A percentile compares a stretch with the other conserved stretches of the same genome.
phyloP scores from a whole-genome alignment of 2,329 filamentous ascomycete species.

The Apiospora sp. region DNA sequence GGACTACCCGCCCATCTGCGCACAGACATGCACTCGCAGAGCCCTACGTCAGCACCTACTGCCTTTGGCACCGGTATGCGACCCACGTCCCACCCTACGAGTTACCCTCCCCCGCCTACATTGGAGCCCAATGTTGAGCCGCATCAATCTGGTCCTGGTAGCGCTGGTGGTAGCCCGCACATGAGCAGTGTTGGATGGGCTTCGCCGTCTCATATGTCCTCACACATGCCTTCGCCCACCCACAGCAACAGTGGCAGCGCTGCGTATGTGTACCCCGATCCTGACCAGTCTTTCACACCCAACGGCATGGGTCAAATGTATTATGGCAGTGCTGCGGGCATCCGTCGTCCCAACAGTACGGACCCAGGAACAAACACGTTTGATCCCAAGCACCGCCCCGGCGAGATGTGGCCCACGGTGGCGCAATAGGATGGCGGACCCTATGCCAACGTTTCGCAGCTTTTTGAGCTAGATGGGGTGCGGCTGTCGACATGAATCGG shows the following conservation, averaged over 20 bases:
- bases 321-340: slow-evolving; percentile 67
- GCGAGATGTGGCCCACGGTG: slow-evolving; percentile 55
- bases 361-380: slow-evolving; percentile 69
- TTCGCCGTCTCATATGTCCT: slow-evolving; percentile 59
- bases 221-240: slow-evolving; percentile 75
- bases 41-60: slow-evolving; percentile 73
- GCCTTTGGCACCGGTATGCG: slow-evolving; percentile 66
- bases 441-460: slow-evolving; percentile 1
- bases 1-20: slow-evolving; percentile 85
- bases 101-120: slow-evolving; percentile 83
- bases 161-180: slow-evolving; percentile 85
- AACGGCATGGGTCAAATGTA: slow-evolving; percentile 73
- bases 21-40: slow-evolving; percentile 72
- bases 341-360: slow-evolving; percentile 78
- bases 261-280: slow-evolving; percentile 82
- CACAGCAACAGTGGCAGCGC: slow-evolving; percentile 66
- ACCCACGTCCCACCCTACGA: slow-evolving; percentile 85
- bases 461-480: neutral
- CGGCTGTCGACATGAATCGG: neutral
- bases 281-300: slow-evolving; percentile 70
- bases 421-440: slow-evolving; percentile 33
- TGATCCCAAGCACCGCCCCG: slow-evolving; percentile 65
- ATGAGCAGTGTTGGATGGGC: slow-evolving; percentile 85
- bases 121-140: slow-evolving; percentile 87
- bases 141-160: slow-evolving; percentile 70